Conservation (phyloP, 1,284 basidiomycete genomes). For the Ganoderma sinense region DNA sequence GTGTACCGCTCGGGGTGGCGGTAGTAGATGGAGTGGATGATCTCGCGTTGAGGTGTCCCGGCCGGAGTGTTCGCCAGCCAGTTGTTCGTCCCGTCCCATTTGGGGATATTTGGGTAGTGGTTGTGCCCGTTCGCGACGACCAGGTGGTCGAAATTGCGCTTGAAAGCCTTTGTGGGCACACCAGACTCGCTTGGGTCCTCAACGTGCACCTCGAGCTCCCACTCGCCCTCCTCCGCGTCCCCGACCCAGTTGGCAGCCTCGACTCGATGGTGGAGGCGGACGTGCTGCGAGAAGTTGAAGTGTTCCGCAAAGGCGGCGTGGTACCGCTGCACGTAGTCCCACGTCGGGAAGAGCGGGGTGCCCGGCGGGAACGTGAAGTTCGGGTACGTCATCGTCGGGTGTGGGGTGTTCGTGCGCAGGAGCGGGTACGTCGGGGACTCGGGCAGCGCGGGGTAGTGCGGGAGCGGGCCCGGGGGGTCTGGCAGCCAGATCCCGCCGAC, state of each 20-base stretch:
- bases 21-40: slow-evolving; percentile 64
- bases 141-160: slow-evolving; percentile 54
- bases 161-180: slow-evolving; percentile 15
- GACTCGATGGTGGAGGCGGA: slow-evolving; percentile 55
- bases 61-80: slow-evolving; percentile 49
- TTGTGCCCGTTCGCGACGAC: slow-evolving; percentile 63
- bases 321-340: slow-evolving; percentile 55
- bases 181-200: slow-evolving; percentile 9
- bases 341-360: slow-evolving; percentile 58
- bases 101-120: slow-evolving; percentile 55
- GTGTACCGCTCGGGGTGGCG: slow-evolving; percentile 53
- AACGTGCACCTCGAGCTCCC: slow-evolving; percentile 48
- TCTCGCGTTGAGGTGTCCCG: slow-evolving; percentile 42
- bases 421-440: slow-evolving; percentile 62
- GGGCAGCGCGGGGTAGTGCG: slow-evolving; percentile 54
- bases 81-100: slow-evolving; percentile 53
- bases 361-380: slow-evolving; percentile 56
- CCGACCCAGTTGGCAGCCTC: slow-evolving; percentile 55
- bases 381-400: slow-evolving; percentile 59
- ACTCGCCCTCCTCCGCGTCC: slow-evolving; percentile 46
- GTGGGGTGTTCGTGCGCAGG: slow-evolving; percentile 62
- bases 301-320: slow-evolving; percentile 50
- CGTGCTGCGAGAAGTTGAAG: slow-evolving; percentile 48
- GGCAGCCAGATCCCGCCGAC: slow-evolving; percentile 64
- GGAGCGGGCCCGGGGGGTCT: slow-evolving; percentile 45